Conservation (phyloP, 1,139 yeast species). For the Yarrowia galli region DNA sequence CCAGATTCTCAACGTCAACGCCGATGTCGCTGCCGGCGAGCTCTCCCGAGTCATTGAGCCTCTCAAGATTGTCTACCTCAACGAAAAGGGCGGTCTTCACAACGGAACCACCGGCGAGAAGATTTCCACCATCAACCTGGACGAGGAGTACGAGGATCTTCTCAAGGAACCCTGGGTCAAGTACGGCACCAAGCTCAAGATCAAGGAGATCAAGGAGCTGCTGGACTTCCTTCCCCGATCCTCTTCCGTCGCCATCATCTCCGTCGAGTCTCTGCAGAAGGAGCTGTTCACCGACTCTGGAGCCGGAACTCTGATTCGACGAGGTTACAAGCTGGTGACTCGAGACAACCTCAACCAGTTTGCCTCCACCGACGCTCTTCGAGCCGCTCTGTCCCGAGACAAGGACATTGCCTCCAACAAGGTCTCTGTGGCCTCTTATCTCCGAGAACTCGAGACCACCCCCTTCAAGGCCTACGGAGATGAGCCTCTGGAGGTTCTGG, state of each 20-base stretch:
- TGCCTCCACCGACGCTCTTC: slow-evolving; percentile 71
- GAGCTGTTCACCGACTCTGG: slow-evolving; percentile 98
- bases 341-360: slow-evolving; percentile 73
- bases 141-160: slow-evolving; percentile 91
- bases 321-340: slow-evolving; percentile 89
- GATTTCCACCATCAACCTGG: slow-evolving; percentile 87
- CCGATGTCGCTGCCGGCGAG: slow-evolving; percentile 99
- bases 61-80: slow-evolving; percentile 90
- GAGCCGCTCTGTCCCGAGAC: slow-evolving; percentile 79
- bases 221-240: slow-evolving; percentile 94
- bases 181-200: slow-evolving; percentile 96
- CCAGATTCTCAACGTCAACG: slow-evolving; percentile 94
- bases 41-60: slow-evolving; percentile 97
- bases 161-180: slow-evolving; percentile 97
- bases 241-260: slow-evolving; percentile 95
- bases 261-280: slow-evolving; percentile 92
- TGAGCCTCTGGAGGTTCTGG: slow-evolving; percentile 93
- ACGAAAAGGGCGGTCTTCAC: slow-evolving; percentile 96
- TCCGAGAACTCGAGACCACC: slow-evolving; percentile 68
- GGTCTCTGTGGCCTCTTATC: slow-evolving; percentile 80
- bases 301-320: slow-evolving; percentile 97
- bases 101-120: slow-evolving; percentile 93
- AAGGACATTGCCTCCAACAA: slow-evolving; percentile 74
- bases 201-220: slow-evolving; percentile 93
- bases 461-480: slow-evolving; percentile 87